Conservation (phyloP, 345 rosid genomes). For the Eucalyptus polyanthemos region DNA sequence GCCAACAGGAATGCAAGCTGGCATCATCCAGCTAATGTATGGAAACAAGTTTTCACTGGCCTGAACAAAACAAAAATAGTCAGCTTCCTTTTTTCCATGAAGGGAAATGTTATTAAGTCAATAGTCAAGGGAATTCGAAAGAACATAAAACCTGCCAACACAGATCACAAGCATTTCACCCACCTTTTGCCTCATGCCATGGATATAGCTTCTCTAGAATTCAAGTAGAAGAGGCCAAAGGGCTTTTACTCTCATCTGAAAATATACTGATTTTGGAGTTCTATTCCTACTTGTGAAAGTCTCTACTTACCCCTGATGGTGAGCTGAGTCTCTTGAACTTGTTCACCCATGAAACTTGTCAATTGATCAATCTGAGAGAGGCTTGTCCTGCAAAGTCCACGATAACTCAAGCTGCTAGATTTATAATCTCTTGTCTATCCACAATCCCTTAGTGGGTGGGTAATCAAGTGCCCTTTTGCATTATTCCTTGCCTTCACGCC, state of each 20-base stretch:
- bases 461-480: neutral
- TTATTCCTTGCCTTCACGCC: neutral
- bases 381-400: neutral
- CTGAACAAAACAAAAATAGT: neutral
- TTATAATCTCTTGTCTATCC: neutral
- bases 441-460: neutral
- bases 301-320: neutral
- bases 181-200: neutral
- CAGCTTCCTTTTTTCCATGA: neutral
- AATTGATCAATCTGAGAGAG: neutral
- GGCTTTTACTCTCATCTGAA: neutral
- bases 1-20: neutral
- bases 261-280: neutral
- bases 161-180: neutral
- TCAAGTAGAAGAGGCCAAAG: neutral
- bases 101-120: neutral
- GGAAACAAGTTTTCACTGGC: neutral
- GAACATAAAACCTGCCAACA: neutral
- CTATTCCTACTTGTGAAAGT: neutral
- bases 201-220: neutral
- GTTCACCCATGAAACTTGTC: neutral
- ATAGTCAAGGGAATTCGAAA: neutral
- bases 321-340: neutral
- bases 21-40: neutral
- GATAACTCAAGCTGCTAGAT: neutral